Base-by-base conservation (phyloP, 495 filamentous ascomycete species). In the Penicillium crystallinum region DNA sequence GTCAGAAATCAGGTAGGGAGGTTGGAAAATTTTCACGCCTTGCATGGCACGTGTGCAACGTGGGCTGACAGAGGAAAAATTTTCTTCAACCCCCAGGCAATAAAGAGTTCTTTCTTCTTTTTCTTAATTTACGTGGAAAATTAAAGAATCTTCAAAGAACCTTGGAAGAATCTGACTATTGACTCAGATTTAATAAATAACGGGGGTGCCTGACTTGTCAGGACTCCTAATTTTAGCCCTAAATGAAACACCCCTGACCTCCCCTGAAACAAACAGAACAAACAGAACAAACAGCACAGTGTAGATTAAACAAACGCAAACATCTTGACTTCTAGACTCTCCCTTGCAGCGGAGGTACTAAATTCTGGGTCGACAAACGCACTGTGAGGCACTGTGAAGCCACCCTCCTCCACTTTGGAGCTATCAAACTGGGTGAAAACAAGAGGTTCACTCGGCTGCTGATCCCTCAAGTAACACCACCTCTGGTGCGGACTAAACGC, bases 261-360 rank as follows among this genome's bases (percentile, higher is more conserved):
- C 22, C 23, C n/a, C 23, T 42, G 14, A 43, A 21, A 33, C 12
- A 15, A 15, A 46, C 23, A 27, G 23, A 3, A n/a, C 29, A 46
- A 33, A 46, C 19, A 17, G 6, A 31, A 30, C 23, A 47, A 49
- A 44, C 53, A 56, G 3, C 5, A 35, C 15, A n/a, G 2, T 27
- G 23, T n/a, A n/a, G n/a, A 34, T 34, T 38, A 59, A 41, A 53
- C 27, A 54, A 55, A 61, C 12, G 53, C 54, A 57, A 57, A 59
- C 49, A 57, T 56, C 44, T 63, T 57, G 3, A 81, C 73, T 66
- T 83, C 79, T 37, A 83, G 78, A 56, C 77, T 81, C 72, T 82
- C 72, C 40, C 80, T 44, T 14, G 70, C 59, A 49, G 67, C 59
- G n/a, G 66, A 71, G 27, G 67, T 68, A 41, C 64, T 63, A 9